Conservation (phyloP, 2,329 filamentous ascomycete genomes). For the Aspergillus texensis region DNA sequence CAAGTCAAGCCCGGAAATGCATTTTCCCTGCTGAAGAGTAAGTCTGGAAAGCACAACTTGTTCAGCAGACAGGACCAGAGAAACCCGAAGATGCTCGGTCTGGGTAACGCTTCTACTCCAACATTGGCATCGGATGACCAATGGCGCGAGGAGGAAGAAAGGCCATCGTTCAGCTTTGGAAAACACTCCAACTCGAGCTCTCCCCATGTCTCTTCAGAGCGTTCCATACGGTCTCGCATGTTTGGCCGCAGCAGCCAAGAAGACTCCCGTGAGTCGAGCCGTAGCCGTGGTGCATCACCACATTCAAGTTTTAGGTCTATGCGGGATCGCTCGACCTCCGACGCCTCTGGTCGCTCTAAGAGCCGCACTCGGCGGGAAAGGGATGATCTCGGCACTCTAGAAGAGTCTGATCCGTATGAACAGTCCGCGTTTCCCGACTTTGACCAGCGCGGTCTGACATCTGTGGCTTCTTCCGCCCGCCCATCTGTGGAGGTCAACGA, state of each 20-base stretch:
- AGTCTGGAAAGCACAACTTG: conserved; percentile 38
- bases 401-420: conserved; percentile 43
- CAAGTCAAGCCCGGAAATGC: conserved; percentile 42
- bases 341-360: conserved; percentile 56
- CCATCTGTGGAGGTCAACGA: conserved; percentile 41
- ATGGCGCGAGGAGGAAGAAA: conserved; percentile 43
- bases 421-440: conserved; percentile 29
- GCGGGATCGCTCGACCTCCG: conserved; percentile 59
- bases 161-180: conserved; percentile 30
- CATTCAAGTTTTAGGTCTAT: conserved; percentile 42
- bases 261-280: conserved; percentile 37
- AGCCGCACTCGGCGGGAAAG: conserved; percentile 57
- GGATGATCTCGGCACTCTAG: conserved; percentile 57
- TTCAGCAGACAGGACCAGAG: conserved; percentile 37
- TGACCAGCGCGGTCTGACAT: conserved; percentile 27
- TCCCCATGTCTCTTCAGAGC: conserved; percentile 37
- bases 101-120: conserved; percentile 42
- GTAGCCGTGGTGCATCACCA: conserved; percentile 40
- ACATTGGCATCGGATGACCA: conserved; percentile 37
- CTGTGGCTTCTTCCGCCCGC: conserved; percentile 38
- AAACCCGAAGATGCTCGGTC: conserved; percentile 46
- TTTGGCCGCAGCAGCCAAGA: conserved; percentile 37
- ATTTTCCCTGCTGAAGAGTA: conserved; percentile 49
- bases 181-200: conserved; percentile 43
- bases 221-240: conserved; percentile 31